Evolutionary conservation across 805 yeast species (phyloP), one percentile per base, ranked within the genome.

Genomic region (Candida sithepensis): DNA sequence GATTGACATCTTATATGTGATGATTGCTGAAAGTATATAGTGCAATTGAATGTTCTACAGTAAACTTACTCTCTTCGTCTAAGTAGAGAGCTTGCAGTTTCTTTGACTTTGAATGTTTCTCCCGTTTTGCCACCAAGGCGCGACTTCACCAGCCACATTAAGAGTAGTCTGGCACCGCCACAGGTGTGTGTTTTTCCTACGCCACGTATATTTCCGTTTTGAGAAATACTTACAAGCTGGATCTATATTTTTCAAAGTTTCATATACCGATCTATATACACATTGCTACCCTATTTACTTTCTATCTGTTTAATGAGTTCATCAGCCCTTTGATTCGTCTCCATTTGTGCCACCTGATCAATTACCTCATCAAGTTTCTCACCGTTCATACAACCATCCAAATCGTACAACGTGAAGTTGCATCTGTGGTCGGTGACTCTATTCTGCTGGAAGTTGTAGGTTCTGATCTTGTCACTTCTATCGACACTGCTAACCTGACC

Each of bases 371-470:
- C 84, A 28, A 84, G 61, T 50, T 70, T 71, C 40, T 72, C 75
- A 2, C 94, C 94, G 14, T 70, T 68, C 77, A 85, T 67, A 32
- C 84, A 75, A 2, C 83, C 85, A 8, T 73, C 81, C 14, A 94
- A 69, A 57, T 90, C 96, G 58, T 88, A 85, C n/a, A 85, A 55
- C 0, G 91, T 81, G 57, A 68, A 80, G 2, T 91, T 90, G 61
- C 96, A 89, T 43, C 99, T 72, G 60, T 94, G 99, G 59, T 94
- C 99, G 0, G 98, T 91, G 42, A 94, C 79, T 56, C 99, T 75
- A 63, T 90, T 90, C 59, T 94, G 97, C 8, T 95, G 90, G 57
- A 77, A 92, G 60, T 94, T 94, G 65, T 94, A 94, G 0, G 99
- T 94, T 56, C 98, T 73, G 52, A 92, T 85, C 67, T 92, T 94